A percentile compares a stretch with the other conserved stretches of the same genome.
phyloP scores from a whole-genome alignment of 352 stramenopile genomes.

The Aphanomyces invadans region DNA sequence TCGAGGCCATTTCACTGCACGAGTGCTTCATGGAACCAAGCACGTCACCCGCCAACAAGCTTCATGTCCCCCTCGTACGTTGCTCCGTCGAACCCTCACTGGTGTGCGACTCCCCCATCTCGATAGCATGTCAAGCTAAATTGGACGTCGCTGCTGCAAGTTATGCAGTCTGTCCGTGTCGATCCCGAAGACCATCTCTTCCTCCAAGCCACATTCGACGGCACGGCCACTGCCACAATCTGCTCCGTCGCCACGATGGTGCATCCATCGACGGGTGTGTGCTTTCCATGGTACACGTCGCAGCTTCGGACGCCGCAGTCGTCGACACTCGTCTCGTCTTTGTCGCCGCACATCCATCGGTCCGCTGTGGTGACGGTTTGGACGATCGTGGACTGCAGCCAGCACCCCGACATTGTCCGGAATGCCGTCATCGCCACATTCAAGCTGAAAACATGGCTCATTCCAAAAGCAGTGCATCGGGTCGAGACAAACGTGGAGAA shows the following conservation, averaged over 20 bases:
- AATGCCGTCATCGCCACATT: background rate
- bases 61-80: background rate
- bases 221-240: background rate
- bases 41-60: background rate
- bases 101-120: no score
- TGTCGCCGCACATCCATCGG: background rate
- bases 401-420: background rate
- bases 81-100: no score
- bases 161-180: background rate
- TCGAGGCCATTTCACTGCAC: background rate
- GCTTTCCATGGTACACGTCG: background rate
- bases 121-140: no score
- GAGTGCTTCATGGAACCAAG: background rate
- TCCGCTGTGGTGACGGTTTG: background rate
- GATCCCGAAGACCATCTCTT: slow-evolving; percentile 7
- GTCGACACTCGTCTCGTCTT: background rate
- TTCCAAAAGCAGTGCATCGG: no score
- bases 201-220: background rate
- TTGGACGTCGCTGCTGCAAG: background rate
- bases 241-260: background rate
- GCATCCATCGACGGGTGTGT: background rate
- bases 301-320: background rate
- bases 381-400: background rate
- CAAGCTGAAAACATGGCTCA: background rate
- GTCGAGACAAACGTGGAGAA: background rate